phyloP scores from a whole-genome alignment of 257 asterid species.

The Przewalskia tangutica region DNA sequence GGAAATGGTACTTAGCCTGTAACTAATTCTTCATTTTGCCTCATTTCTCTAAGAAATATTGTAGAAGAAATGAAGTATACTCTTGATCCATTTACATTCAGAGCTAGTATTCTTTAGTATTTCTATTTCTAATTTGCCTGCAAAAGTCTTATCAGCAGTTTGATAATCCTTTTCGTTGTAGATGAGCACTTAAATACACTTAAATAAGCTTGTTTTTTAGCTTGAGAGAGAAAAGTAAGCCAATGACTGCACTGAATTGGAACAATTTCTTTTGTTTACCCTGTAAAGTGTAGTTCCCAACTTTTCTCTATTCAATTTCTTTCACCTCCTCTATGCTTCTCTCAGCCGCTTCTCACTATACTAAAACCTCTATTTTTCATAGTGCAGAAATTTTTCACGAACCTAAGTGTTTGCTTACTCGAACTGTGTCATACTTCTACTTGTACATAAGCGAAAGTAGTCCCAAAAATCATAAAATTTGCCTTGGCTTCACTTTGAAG shows the following conservation, averaged over 20 bases:
- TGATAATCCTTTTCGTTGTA: not conserved
- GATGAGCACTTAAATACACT: no score
- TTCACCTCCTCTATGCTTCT: not conserved
- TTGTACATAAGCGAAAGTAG: not conserved
- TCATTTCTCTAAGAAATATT: not conserved
- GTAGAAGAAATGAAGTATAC: not conserved
- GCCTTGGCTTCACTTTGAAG: not conserved
- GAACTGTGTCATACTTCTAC: not conserved
- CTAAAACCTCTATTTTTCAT: not conserved
- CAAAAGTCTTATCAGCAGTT: not conserved
- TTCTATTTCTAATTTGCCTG: not conserved
- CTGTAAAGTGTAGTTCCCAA: not conserved
- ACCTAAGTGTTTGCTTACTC: not conserved
- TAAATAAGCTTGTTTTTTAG: not conserved
- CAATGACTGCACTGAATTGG: not conserved
- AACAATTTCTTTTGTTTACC: not conserved
- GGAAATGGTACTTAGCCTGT: not conserved
- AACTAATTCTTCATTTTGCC: not conserved
- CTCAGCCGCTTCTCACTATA: not conserved
- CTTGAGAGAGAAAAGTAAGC: not conserved
- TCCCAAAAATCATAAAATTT: not conserved
- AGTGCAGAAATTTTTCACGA: no score
- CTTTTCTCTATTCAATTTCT: not conserved
- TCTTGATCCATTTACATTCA: not conserved
- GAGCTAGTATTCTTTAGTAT: not conserved